These are phyloP conservation scores for Yueomyces sp. DNA, from an alignment of 805 yeast species.

Conservation along the genomic window DNA sequence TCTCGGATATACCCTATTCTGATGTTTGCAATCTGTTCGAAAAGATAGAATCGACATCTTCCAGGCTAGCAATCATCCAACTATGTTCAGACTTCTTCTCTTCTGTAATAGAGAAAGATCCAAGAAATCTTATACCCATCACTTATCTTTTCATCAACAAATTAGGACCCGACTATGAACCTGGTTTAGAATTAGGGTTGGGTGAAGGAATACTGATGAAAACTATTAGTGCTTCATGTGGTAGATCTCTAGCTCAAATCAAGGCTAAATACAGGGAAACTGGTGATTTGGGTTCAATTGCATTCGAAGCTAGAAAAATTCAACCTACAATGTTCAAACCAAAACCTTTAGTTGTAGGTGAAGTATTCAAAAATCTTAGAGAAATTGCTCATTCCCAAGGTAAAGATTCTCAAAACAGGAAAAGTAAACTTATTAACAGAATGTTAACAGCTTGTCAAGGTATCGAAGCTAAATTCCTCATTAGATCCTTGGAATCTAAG, in stretches of 20 bases:
- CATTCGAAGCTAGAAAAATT: conserved; percentile 65
- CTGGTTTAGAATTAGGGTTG: conserved; percentile 78
- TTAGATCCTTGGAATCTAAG: conserved; percentile 86
- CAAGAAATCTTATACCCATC: conserved; percentile 46
- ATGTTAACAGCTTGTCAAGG: conserved; percentile 79
- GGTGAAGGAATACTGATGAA: conserved; percentile 85
- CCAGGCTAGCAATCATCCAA: conserved; percentile 70
- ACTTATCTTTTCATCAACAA: conserved; percentile 80
- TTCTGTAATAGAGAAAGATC: conserved; percentile 43
- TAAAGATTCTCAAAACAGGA: conserved; percentile 64
- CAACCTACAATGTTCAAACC: conserved; percentile 95
- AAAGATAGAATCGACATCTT: conserved; percentile 64
- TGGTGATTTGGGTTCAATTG: conserved; percentile 89
- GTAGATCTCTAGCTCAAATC: conserved; percentile 58
- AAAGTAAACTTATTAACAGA: conserved; percentile 66
- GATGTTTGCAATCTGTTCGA: conserved; percentile 53
- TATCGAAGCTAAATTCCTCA: conserved; percentile 78
- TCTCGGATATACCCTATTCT: conserved; percentile 22
- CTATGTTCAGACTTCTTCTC: conserved; percentile 61
- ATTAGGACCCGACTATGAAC: conserved; percentile 88
- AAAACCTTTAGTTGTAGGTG: conserved; percentile 55
- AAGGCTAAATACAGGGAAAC: conserved; percentile 60
- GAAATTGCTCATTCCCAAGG: conserved; percentile 73
- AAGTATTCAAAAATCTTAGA: conserved; percentile 61
- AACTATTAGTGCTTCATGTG: conserved; percentile 83